Conservation (phyloP, 2,329 filamentous ascomycete genomes). For the Xylariales sp. region DNA sequence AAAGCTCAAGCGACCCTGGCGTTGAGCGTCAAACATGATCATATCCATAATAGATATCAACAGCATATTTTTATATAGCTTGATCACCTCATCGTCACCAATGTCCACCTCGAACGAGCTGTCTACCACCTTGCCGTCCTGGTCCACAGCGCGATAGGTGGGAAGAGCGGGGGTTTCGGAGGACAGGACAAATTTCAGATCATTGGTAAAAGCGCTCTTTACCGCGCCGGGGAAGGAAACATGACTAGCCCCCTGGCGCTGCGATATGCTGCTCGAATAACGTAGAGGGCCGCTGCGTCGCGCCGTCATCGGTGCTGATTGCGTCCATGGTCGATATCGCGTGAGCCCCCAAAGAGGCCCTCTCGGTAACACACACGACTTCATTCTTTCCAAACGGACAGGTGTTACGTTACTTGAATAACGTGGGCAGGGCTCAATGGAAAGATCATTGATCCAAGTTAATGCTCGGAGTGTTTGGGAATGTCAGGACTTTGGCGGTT, state of each 20-base stretch:
- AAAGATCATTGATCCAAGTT: no score
- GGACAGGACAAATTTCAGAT: slow-evolving; percentile 73
- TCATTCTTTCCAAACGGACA: no score
- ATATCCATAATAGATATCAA: slow-evolving; percentile 82
- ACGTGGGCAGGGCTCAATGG: no score
- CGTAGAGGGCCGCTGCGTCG: no score
- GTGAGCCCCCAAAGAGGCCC: slow-evolving; percentile 15
- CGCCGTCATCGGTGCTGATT: no score
- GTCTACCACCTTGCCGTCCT: slow-evolving; percentile 81
- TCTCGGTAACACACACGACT: slow-evolving; percentile 14
- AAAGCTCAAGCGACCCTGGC: slow-evolving; percentile 90
- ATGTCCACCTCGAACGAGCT: slow-evolving; percentile 65
- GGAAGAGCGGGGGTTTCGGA: slow-evolving; percentile 71
- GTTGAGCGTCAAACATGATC: slow-evolving; percentile 96
- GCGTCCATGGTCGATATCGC: slow-evolving; percentile 12
- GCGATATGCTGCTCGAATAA: slow-evolving; percentile 46
- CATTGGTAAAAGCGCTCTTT: slow-evolving; percentile 85
- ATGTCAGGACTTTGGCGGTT: no score
- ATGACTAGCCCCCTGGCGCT: slow-evolving; percentile 49
- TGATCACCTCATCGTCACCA: slow-evolving; percentile 55
- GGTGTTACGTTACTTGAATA: no score
- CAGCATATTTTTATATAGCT: slow-evolving; percentile 63
- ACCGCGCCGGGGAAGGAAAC: slow-evolving; percentile 89
- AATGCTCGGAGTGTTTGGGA: no score
- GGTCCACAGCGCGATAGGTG: slow-evolving; percentile 88